Conservation (phyloP, 1,284 basidiomycete species). For the Boletus subluridellus region DNA sequence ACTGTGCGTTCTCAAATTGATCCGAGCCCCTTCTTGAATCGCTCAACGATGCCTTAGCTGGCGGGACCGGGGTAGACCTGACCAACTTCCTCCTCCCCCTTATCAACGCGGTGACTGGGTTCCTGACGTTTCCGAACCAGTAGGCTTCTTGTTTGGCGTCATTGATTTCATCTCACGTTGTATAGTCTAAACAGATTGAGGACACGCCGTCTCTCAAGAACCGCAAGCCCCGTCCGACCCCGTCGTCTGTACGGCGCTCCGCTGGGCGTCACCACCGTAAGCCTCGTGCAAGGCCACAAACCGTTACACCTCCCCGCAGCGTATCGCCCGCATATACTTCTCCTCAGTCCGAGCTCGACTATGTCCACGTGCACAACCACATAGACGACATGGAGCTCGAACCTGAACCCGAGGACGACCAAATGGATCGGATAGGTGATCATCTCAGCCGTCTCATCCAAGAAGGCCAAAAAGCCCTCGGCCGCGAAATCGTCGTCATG, state of each 20-base stretch:
- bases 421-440: slow-evolving; percentile 77
- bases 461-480: slow-evolving; percentile 68
- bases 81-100: slow-evolving; percentile 49
- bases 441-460: slow-evolving; percentile 64
- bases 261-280: slow-evolving; percentile 36
- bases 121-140: slow-evolving; percentile 23
- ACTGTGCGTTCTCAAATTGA: slow-evolving; percentile 50
- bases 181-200: slow-evolving; percentile 22
- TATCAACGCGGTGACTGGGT: slow-evolving; percentile 63
- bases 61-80: slow-evolving; percentile 62
- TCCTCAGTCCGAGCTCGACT: slow-evolving; percentile 40
- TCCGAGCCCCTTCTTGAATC: neutral
- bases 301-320: slow-evolving; percentile 27
- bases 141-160: slow-evolving; percentile 8
- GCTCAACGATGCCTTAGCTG: slow-evolving; percentile 37
- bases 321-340: slow-evolving; percentile 30
- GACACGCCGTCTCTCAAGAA: slow-evolving; percentile 21
- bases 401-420: slow-evolving; percentile 31
- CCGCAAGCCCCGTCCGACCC: slow-evolving; percentile 32
- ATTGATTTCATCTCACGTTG: slow-evolving; percentile 9
- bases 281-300: slow-evolving; percentile 26
- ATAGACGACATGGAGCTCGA: slow-evolving; percentile 19
- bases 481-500: slow-evolving; percentile 67
- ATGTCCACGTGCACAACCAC: slow-evolving; percentile 21
- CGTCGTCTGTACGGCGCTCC: slow-evolving; percentile 34